Conservation (phyloP, 768 basidiomycete genomes). For the Mycena haematopus region DNA sequence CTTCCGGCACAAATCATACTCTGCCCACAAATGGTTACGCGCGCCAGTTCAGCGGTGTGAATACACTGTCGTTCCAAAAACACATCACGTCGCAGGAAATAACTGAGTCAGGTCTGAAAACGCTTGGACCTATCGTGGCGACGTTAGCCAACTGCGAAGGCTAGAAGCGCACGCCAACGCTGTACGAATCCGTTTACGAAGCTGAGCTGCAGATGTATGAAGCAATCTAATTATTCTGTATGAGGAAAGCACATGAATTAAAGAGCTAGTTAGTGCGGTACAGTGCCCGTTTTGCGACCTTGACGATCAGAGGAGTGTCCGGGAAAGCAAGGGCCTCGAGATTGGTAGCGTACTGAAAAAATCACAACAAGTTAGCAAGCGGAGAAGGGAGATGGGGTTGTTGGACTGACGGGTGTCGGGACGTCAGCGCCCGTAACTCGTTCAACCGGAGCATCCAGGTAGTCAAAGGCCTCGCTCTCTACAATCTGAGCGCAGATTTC, state of each 20-base stretch:
- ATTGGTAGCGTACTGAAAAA: conserved; percentile 84
- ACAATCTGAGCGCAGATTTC: conserved; percentile 98
- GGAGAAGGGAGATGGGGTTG: conserved; percentile 3
- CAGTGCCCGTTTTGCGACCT: conserved; percentile 92
- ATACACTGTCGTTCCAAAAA: conserved; percentile 97
- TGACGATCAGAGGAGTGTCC: conserved; percentile 86
- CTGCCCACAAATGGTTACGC: conserved; percentile 97
- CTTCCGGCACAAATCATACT: conserved; percentile 98
- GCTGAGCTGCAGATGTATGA: conserved; percentile 29
- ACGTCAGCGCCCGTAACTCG: conserved; percentile 97
- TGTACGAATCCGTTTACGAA: conserved; percentile 78
- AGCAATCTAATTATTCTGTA: conserved; percentile 28
- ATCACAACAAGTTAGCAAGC: conserved; percentile 10
- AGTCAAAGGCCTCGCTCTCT: conserved; percentile 98
- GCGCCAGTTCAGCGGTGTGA: conserved; percentile 97
- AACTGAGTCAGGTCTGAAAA: conserved; percentile 74
- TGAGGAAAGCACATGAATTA: conserved; percentile 20
- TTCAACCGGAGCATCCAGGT: conserved; percentile 98
- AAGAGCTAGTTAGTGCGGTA: conserved; percentile 80
- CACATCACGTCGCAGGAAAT: conserved; percentile 98
- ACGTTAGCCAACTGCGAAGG: conserved; percentile 92
- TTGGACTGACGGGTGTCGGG: conserved; percentile 84
- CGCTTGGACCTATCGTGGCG: conserved; percentile 85
- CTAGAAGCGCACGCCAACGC: conserved; percentile 96
- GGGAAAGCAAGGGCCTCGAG: conserved; percentile 95